These are phyloP conservation scores for Pyrrhoderma lamaoense DNA, from an alignment of 1,284 basidiomycete genomes.

Conservation along the genomic window DNA sequence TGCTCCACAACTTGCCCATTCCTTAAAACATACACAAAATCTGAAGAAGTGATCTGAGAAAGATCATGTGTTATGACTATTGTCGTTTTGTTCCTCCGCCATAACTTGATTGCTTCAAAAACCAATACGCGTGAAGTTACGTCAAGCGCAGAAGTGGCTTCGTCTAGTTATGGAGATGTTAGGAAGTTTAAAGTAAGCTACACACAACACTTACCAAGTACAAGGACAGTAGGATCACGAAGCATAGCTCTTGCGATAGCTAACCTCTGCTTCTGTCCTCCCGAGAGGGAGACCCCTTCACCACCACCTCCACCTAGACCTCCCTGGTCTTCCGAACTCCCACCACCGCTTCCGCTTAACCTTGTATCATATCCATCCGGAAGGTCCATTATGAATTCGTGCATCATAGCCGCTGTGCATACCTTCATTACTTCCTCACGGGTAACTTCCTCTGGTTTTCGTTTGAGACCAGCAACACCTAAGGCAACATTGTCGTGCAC, in stretches of 20 bases:
- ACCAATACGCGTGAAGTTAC: slow-evolving; percentile 82
- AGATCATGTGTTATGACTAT: slow-evolving; percentile 97
- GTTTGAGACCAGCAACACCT: slow-evolving; percentile 48
- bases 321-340: no score
- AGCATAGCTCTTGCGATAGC: slow-evolving; percentile 87
- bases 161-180: slow-evolving; percentile 50
- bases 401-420: slow-evolving; percentile 80
- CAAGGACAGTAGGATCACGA: slow-evolving; percentile 82
- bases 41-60: slow-evolving; percentile 66
- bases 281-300: slow-evolving; percentile 74
- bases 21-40: slow-evolving; percentile 92
- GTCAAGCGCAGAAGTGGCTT: slow-evolving; percentile 94
- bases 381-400: slow-evolving; percentile 79
- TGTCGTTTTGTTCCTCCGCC: slow-evolving; percentile 82
- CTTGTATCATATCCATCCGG: slow-evolving; percentile 86
- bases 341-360: slow-evolving; percentile 27
- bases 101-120: slow-evolving; percentile 80
- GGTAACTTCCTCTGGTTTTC: slow-evolving; percentile 41
- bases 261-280: slow-evolving; percentile 90
- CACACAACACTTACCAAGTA: slow-evolving; percentile 65
- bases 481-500: slow-evolving; percentile 89
- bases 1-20: slow-evolving; percentile 80
- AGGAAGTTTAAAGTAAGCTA: background rate
- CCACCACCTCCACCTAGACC: slow-evolving; percentile 33
- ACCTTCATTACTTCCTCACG: slow-evolving; percentile 73